phyloP scores from a whole-genome alignment of 805 yeast species.

The Danielia oregonensis region DNA sequence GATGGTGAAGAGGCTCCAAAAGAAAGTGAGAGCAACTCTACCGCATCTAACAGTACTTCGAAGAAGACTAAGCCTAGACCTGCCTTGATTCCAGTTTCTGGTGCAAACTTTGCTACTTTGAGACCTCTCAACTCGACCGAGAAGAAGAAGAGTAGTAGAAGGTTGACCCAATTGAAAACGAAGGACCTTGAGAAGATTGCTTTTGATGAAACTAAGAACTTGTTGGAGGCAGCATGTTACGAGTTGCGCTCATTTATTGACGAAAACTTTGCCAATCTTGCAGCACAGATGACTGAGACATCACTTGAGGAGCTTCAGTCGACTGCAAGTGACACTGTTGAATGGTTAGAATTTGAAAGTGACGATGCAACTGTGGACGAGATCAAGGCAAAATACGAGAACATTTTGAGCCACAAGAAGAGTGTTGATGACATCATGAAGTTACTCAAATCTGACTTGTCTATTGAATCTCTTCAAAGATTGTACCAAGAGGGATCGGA shows the following conservation, averaged over 20 bases:
- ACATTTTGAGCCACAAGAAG: conserved; percentile 15
- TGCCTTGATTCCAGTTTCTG: conserved; percentile 29
- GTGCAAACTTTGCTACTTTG: conserved; percentile 43
- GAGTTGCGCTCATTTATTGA: conserved; percentile 58
- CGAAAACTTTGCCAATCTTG: conserved; percentile 42
- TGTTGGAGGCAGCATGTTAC: conserved; percentile 72
- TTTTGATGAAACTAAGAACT: conserved; percentile 59
- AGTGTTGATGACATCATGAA: conserved; percentile 33
- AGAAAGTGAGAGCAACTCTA: conserved; percentile 8
- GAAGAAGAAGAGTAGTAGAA: conserved; percentile 42
- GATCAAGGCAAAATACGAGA: conserved; percentile 22
- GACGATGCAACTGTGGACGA: conserved; percentile 42
- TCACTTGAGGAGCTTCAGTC: conserved; percentile 28
- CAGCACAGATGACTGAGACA: conserved; percentile 36
- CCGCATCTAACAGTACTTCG: conserved; percentile 9
- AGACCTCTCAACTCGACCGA: conserved; percentile 34
- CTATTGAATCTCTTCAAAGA: conserved; percentile 40
- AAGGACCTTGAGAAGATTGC: conserved; percentile 53
- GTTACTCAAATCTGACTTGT: conserved; percentile 45
- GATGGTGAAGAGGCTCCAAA: conserved; percentile 16
- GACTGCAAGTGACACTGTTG: conserved; percentile 49
- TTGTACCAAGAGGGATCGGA: conserved; percentile 42
- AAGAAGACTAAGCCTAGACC: conserved; percentile 16
- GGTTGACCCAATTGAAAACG: conserved; percentile 49
- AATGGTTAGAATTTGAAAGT: conserved; percentile 77